Percentiles rank a stretch among this genome's conserved stretches.
These are phyloP conservation scores for Smittium mucronatum DNA, from an alignment of 371 early-diverging fungal species.

Conservation along the genomic window DNA sequence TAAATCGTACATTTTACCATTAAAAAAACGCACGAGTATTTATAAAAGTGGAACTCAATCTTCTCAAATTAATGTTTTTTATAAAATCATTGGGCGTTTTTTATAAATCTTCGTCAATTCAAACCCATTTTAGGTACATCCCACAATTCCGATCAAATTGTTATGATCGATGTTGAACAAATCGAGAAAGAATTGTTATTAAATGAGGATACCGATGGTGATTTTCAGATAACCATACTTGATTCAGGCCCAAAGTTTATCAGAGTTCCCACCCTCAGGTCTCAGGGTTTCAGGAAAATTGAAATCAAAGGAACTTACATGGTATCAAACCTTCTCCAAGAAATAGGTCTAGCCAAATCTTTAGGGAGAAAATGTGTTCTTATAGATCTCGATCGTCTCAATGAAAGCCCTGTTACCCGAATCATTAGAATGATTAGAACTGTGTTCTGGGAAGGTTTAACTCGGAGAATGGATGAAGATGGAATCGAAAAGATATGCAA, in stretches of 20 bases:
- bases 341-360: slow-evolving; percentile 80
- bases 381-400: slow-evolving; percentile 71
- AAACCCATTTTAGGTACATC: neutral
- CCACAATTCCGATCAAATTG: neutral
- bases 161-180: slow-evolving; percentile 59
- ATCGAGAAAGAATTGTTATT: slow-evolving; percentile 63
- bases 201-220: slow-evolving; percentile 93
- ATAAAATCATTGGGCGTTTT: too few species aligned
- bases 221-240: slow-evolving; percentile 85
- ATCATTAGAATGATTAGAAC: slow-evolving; percentile 78
- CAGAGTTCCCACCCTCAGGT: slow-evolving; percentile 72
- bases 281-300: slow-evolving; percentile 70
- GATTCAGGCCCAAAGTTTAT: slow-evolving; percentile 87
- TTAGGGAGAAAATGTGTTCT: slow-evolving; percentile 74
- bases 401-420: slow-evolving; percentile 87
- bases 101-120: too few species aligned
- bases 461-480: slow-evolving; percentile 82
- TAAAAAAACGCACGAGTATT: too few species aligned
- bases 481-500: slow-evolving; percentile 78
- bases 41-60: too few species aligned
- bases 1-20: too few species aligned
- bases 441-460: slow-evolving; percentile 90
- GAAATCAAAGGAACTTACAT: slow-evolving; percentile 90
- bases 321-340: slow-evolving; percentile 87
- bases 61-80: too few species aligned